These are phyloP conservation scores for Aquilaria yunnanensis DNA, from an alignment of 345 rosid genomes.

Conservation along the genomic window DNA sequence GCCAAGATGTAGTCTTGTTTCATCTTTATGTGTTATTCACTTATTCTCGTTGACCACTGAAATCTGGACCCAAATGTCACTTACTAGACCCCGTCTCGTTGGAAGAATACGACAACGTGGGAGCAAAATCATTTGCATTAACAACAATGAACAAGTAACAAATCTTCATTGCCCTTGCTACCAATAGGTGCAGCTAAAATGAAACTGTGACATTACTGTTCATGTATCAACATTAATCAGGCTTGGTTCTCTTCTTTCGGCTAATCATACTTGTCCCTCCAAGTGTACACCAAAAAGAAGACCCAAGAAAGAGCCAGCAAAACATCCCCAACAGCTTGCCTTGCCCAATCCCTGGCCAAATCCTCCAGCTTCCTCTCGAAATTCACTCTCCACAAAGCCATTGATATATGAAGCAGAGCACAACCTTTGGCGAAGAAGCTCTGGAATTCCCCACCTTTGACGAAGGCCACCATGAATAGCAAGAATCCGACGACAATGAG, in stretches of 20 bases:
- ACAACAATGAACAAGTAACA: not conserved
- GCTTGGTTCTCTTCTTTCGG: not conserved
- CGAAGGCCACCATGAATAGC: conserved; percentile 39
- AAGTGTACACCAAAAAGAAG: conserved; percentile 25
- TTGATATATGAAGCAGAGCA: conserved; percentile 25
- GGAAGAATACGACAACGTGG: not conserved
- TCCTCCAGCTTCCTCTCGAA: conserved; percentile 38
- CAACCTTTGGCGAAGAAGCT: conserved; percentile 39
- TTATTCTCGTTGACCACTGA: not conserved
- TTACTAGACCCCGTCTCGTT: too few species aligned
- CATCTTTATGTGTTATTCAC: not conserved
- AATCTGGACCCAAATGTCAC: not conserved
- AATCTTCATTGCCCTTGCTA: not conserved
- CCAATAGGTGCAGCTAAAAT: not conserved
- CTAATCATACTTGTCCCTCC: conserved; percentile 39
- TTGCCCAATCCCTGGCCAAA: conserved; percentile 41
- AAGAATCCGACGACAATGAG: conserved; percentile 27
- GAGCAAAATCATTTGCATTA: not conserved
- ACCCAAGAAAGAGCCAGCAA: conserved; percentile 37
- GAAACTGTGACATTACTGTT: not conserved
- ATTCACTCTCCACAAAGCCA: conserved; percentile 38
- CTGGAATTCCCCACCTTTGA: conserved; percentile 27
- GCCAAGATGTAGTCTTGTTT: not conserved
- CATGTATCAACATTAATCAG: not conserved
- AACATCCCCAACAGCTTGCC: conserved; percentile 33